A percentile compares a stretch with the other conserved stretches of the same genome.
Evolutionary conservation across 352 stramenopile species (phyloP).

Genomic region (Pythium phragmitis): DNA sequence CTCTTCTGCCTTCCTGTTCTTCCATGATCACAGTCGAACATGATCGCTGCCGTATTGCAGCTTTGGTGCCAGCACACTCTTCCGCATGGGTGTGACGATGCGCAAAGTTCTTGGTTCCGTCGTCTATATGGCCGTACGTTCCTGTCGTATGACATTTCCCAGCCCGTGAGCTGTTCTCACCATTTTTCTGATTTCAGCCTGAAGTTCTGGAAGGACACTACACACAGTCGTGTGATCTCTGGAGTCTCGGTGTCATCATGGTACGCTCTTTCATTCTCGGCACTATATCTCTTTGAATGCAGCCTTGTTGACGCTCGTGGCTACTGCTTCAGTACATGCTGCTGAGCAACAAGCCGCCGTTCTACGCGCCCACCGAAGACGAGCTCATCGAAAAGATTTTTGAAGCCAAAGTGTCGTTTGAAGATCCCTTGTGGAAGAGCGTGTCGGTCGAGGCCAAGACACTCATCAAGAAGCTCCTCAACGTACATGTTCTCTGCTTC

Average conservation of each 20-base stretch:
- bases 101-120: conserved; percentile 76
- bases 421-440: conserved; percentile 46
- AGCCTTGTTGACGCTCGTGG: neutral
- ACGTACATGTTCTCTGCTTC: conserved; percentile 32
- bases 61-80: conserved; percentile 78
- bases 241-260: conserved; percentile 84
- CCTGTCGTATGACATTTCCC: neutral
- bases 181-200: conserved; percentile 29
- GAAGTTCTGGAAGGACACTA: conserved; percentile 75
- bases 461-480: conserved; percentile 71
- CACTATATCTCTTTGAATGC: neutral
- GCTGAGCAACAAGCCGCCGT: conserved; percentile 73
- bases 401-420: conserved; percentile 55
- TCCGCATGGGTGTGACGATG: conserved; percentile 76
- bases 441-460: conserved; percentile 66
- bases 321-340: conserved; percentile 64
- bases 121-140: conserved; percentile 80
- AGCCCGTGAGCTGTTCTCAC: neutral
- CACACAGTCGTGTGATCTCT: conserved; percentile 73
- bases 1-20: neutral
- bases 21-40: neutral
- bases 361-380: conserved; percentile 66
- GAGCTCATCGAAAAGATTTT: conserved; percentile 78
- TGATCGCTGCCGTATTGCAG: conserved; percentile 24
- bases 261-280: conserved; percentile 23